Conservation (phyloP, 805 yeast species). For the Wickerhamomyces rabaulensis region DNA sequence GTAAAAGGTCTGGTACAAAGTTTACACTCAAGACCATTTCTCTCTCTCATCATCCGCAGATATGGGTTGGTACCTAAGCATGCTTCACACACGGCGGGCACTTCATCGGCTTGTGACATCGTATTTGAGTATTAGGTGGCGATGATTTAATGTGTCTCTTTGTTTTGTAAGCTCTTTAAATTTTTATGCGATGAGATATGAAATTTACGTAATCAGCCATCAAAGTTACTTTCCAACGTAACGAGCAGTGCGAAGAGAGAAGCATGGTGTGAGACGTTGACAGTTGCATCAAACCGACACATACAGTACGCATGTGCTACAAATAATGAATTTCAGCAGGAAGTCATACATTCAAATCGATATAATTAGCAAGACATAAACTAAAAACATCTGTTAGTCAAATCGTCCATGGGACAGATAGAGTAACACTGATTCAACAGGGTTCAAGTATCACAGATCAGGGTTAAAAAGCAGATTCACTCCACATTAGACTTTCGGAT, state of each 20-base stretch:
- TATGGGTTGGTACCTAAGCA: constrained; percentile 70
- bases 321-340: neutral
- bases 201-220: neutral
- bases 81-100: constrained; percentile 63
- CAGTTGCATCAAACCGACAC: too few species aligned
- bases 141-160: neutral
- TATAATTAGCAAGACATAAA: neutral
- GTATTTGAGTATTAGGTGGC: neutral
- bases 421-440: neutral
- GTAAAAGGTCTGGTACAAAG: constrained; percentile 83
- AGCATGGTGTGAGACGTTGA: too few species aligned
- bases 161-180: neutral
- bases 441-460: constrained; percentile 29
- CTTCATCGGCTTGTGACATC: constrained; percentile 11
- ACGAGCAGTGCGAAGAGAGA: too few species aligned
- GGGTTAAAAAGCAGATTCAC: constrained; percentile 70
- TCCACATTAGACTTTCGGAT: constrained; percentile 60
- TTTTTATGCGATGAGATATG: neutral
- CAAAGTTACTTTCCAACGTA: neutral
- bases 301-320: neutral
- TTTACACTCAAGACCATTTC: constrained; percentile 75
- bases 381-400: constrained; percentile 2
- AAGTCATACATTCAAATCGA: neutral
- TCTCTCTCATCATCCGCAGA: constrained; percentile 66
- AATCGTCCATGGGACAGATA: neutral